These are phyloP conservation scores for Xylariaceae sp. DNA, from an alignment of 2,329 filamentous ascomycete species.

Conservation along the genomic window DNA sequence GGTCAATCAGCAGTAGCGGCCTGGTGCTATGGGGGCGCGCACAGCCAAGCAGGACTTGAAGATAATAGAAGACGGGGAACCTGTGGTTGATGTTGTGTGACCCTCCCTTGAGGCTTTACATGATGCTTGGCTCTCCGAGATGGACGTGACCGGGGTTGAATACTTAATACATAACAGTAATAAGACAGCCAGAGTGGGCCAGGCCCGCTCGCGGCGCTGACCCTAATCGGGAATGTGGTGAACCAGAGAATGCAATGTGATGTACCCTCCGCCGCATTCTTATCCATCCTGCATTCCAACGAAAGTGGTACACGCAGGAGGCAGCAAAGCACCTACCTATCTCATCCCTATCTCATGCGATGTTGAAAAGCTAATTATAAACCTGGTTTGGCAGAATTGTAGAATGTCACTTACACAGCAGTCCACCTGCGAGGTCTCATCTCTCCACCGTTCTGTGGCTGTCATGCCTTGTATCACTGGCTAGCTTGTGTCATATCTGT, in stretches of 20 bases:
- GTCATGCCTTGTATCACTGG: neutral
- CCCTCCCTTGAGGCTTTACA: slow-evolving; percentile 22
- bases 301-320: slow-evolving; percentile 9
- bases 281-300: slow-evolving; percentile 17
- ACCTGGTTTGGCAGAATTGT: too few relatives aligned
- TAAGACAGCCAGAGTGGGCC: slow-evolving; percentile 22
- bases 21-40: too few relatives aligned
- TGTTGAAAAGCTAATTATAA: too few relatives aligned
- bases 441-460: slow-evolving; percentile 6
- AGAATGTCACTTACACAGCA: slow-evolving; percentile 13
- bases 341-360: neutral
- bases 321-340: neutral
- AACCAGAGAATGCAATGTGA: slow-evolving; percentile 20
- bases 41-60: too few relatives aligned
- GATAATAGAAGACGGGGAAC: slow-evolving; percentile 16
- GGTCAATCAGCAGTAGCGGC: too few relatives aligned
- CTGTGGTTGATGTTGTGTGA: slow-evolving; percentile 24
- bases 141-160: slow-evolving; percentile 24
- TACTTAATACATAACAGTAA: too few relatives aligned
- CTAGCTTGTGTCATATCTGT: too few relatives aligned
- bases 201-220: slow-evolving; percentile 26
- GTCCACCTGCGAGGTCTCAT: slow-evolving; percentile 17
- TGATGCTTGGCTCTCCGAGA: slow-evolving; percentile 19
- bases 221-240: slow-evolving; percentile 32
- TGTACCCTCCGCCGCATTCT: slow-evolving; percentile 24